A percentile compares a stretch with the other conserved stretches of the same genome.
phyloP scores from a whole-genome alignment of 176 grass and related monocot genomes.

The barley (Hordeum vulgare) region MorexV3_pseudomolecules_assembly NC_058523.1:77273411-77273910 shows the following conservation, averaged over 20 bases:
- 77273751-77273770: not conserved
- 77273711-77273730: not conserved
- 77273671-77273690: not conserved
- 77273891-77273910: slow-evolving; percentile 32
- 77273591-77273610: too few species aligned
- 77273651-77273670: not conserved
- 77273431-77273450: too few species aligned
- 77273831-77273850: too few species aligned
- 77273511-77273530: too few species aligned
- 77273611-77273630: too few species aligned
- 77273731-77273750: not conserved
- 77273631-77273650: not conserved
- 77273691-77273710: not conserved
- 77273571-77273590: too few species aligned
- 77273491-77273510: too few species aligned
- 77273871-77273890: slow-evolving; percentile 24
- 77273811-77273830: not conserved
- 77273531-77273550: too few species aligned
- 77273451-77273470: too few species aligned
- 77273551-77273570: too few species aligned
- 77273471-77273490: too few species aligned
- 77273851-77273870: slow-evolving; percentile 43
- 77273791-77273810: slow-evolving; percentile 8
- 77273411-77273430: too few species aligned
- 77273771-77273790: not conserved